Evolutionary conservation across 1,139 yeast genomes (phyloP).

Genomic region (Hanseniaspora uvarum): DNA sequence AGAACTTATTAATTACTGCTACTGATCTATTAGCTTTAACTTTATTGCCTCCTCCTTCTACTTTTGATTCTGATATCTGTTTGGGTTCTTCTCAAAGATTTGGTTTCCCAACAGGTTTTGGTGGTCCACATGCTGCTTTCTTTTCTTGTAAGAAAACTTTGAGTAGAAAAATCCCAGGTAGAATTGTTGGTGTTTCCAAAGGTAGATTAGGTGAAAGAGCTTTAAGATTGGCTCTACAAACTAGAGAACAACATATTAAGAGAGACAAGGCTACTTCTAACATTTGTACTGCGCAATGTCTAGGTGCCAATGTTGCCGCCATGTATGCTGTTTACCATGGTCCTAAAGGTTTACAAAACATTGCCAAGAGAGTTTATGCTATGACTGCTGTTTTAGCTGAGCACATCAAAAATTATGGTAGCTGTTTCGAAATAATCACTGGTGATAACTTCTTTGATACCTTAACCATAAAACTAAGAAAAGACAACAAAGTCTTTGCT

Average conservation of each 20-base stretch:
- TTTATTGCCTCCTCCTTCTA: slow-evolving; percentile 69
- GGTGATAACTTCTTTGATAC: slow-evolving; percentile 69
- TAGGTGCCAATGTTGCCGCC: slow-evolving; percentile 88
- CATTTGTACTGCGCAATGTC: slow-evolving; percentile 95
- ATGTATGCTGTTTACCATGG: slow-evolving; percentile 97
- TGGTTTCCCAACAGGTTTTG: slow-evolving; percentile 95
- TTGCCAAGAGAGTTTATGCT: slow-evolving; percentile 70
- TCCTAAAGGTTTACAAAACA: slow-evolving; percentile 72
- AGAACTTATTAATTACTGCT: slow-evolving; percentile 74
- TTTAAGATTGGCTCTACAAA: slow-evolving; percentile 83
- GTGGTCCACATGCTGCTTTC: slow-evolving; percentile 98
- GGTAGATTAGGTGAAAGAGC: slow-evolving; percentile 87
- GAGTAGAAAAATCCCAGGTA: slow-evolving; percentile 91
- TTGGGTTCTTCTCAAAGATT: slow-evolving; percentile 90
- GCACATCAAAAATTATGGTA: slow-evolving; percentile 33
- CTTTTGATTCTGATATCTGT: slow-evolving; percentile 85
- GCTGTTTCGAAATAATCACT: slow-evolving; percentile 26
- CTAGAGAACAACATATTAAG: slow-evolving; percentile 95
- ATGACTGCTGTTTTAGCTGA: slow-evolving; percentile 63
- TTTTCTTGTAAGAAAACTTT: slow-evolving; percentile 71
- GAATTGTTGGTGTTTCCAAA: slow-evolving; percentile 85
- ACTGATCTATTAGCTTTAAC: slow-evolving; percentile 85
- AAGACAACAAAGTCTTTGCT: slow-evolving; percentile 26
- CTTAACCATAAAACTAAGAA: slow-evolving; percentile 50
- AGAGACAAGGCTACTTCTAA: slow-evolving; percentile 96